Evolutionary conservation across 805 yeast genomes (phyloP).

Genomic region (Allodekkera sacchari): DNA sequence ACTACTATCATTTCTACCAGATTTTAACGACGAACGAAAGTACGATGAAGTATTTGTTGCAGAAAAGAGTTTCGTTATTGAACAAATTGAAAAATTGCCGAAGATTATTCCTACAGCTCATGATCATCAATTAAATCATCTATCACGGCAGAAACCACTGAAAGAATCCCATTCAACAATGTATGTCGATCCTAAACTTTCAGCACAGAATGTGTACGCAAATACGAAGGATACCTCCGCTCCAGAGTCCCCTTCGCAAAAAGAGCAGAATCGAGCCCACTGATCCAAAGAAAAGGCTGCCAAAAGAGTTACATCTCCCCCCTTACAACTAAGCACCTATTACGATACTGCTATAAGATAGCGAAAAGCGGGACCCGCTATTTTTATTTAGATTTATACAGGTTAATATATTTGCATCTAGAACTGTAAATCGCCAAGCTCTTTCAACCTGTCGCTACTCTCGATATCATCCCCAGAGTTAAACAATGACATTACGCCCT

Average conservation of each 20-base stretch:
- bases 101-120: constrained; percentile 30
- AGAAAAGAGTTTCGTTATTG: constrained; percentile 74
- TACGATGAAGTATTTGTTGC: constrained; percentile 63
- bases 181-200: constrained; percentile 9
- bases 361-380: too few species aligned
- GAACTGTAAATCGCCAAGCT: constrained; percentile 7
- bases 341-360: too few species aligned
- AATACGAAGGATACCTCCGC: constrained; percentile 11
- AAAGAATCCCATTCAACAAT: background rate
- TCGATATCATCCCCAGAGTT: constrained; percentile 1
- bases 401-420: constrained; percentile 1
- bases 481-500: background rate
- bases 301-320: too few species aligned
- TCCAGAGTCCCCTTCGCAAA: constrained; percentile 4
- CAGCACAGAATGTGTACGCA: constrained; percentile 14
- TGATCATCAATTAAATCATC: background rate
- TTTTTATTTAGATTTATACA: constrained; percentile 1
- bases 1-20: constrained; percentile 58
- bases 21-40: constrained; percentile 52
- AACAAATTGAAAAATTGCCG: constrained; percentile 65
- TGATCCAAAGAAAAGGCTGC: too few species aligned
- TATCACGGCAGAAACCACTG: too few species aligned
- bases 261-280: constrained; percentile 2
- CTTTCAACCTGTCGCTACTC: constrained; percentile 6
- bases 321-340: too few species aligned